phyloP scores from a whole-genome alignment of 2,329 filamentous ascomycete genomes.

The Pyrenochaeta sp. region DNA sequence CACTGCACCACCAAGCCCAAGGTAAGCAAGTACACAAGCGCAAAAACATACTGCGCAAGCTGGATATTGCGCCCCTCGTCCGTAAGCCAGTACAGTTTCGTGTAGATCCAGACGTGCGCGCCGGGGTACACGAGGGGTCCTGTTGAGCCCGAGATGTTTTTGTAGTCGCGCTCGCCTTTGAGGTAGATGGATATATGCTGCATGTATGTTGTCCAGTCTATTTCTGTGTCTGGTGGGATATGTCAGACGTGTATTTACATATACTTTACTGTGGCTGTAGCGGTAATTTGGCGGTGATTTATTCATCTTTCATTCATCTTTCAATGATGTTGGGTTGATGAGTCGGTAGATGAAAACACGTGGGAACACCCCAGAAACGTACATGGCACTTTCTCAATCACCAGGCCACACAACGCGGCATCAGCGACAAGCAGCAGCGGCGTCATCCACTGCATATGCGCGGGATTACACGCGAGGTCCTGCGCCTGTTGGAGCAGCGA shows the following conservation, averaged over 20 bases:
- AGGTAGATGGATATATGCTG: slow-evolving; percentile 83
- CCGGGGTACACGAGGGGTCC: slow-evolving; percentile 96
- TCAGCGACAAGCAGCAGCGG: slow-evolving; percentile 74
- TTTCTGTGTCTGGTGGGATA: slow-evolving; percentile 92
- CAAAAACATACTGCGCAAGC: slow-evolving; percentile 85
- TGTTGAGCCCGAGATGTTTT: slow-evolving; percentile 82
- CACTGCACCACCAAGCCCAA: slow-evolving; percentile 80
- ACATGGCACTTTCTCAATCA: slow-evolving; percentile 88
- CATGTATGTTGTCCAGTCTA: slow-evolving; percentile 98
- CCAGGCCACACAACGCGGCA: slow-evolving; percentile 71
- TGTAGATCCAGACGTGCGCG: slow-evolving; percentile 91
- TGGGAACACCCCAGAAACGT: slow-evolving; percentile 46
- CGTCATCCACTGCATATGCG: slow-evolving; percentile 68
- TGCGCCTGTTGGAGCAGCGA: slow-evolving; percentile 43
- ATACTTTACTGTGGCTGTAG: not conserved
- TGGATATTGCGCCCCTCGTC: slow-evolving; percentile 77
- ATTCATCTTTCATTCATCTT: too few species aligned
- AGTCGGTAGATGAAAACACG: slow-evolving; percentile 9
- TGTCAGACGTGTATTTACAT: not conserved
- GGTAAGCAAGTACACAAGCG: slow-evolving; percentile 76
- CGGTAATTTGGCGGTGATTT: too few species aligned
- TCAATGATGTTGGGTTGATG: not conserved
- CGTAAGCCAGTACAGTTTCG: slow-evolving; percentile 78
- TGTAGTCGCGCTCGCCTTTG: slow-evolving; percentile 87
- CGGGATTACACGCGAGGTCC: slow-evolving; percentile 60